A percentile compares a stretch with the other conserved stretches of the same genome.
phyloP scores from a whole-genome alignment of 768 basidiomycete genomes.

The Mycena rosella region DNA sequence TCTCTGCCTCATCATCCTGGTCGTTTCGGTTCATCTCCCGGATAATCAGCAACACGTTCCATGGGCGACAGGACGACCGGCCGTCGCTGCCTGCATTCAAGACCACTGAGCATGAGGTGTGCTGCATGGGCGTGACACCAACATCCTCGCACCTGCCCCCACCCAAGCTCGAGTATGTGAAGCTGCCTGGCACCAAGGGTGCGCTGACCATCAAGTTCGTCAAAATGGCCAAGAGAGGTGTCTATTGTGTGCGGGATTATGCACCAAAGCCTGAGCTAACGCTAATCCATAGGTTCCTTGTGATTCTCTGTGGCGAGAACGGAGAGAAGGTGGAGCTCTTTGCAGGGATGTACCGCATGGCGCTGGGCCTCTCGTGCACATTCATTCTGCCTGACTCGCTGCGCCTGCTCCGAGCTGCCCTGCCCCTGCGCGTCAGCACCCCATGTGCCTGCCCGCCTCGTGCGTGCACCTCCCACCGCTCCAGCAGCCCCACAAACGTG shows the following conservation, averaged over 20 bases:
- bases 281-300: constrained; percentile 75
- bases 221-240: constrained; percentile 91
- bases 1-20: constrained; percentile 54
- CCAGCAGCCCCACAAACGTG: constrained; percentile 70
- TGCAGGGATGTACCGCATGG: constrained; percentile 91
- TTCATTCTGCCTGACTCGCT: constrained; percentile 95
- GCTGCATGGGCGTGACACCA: constrained; percentile 47
- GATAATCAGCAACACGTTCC: constrained; percentile 74
- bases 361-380: constrained; percentile 90
- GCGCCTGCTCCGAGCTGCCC: constrained; percentile 68
- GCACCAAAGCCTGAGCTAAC: constrained; percentile 1
- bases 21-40: constrained; percentile 78
- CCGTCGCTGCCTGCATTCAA: constrained; percentile 52
- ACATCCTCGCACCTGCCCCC: constrained; percentile 69
- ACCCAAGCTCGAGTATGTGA: constrained; percentile 92
- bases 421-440: constrained; percentile 48
- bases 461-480: constrained; percentile 71
- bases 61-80: constrained; percentile 70
- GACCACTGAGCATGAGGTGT: constrained; percentile 55
- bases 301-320: constrained; percentile 91
- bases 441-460: constrained; percentile 52
- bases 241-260: constrained; percentile 13
- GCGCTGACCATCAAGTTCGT: constrained; percentile 87
- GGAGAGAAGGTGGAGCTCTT: constrained; percentile 97
- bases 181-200: constrained; percentile 91